Base-by-base conservation (phyloP, 2,329 filamentous ascomycete genomes). In the Emergomyces pasteurianus region DNA sequence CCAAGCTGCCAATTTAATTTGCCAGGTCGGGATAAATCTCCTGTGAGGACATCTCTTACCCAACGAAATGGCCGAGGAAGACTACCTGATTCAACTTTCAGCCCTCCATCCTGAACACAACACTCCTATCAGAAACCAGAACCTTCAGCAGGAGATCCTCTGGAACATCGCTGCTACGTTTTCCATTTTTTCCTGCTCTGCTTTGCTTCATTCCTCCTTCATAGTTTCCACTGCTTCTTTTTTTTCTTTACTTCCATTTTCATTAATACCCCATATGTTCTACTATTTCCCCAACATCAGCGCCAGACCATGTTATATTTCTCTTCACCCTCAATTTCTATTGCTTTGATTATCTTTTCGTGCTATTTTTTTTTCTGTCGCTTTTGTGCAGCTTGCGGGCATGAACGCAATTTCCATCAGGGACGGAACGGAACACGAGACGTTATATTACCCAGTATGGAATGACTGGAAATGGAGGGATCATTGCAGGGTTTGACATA, bases 311-410 rank as follows among this genome's bases (percentile, higher is more conserved):
- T 12, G 36, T 16, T 23, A 40, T 56, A 42, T 2, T 28, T 28
- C 34, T 0, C 14, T 56, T 28, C 21, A 1, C 36, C 23, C n/a
- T 28, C 36, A 56, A 16, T 12, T 21, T 56, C 21, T 10, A 26
- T 10, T 42, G 14, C 14, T 55, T 40, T 36, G 4, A 14, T 21
- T 36, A 16, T 36, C 34, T 34, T 55, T 38, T 5, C 21, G n/a
- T 26, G 5, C 21, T 23, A 12, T 36, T 54, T 36, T 53, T 12
- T 31, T 31, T 31, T 31, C 92, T n/a, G n/a, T n/a, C n/a, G n/a
- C n/a, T n/a, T n/a, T n/a, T n/a, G n/a, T n/a, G n/a, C n/a, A n/a
- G 14, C 50, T 5, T 21, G n/a, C n/a, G 21, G 7, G 3, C 31
- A 7, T 31, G 3, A 3, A 31, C 31, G 31, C 31, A 31, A 7